Evolutionary conservation across 345 rosid species (phyloP).

Genomic region (Bruguiera parviflora): DNA sequence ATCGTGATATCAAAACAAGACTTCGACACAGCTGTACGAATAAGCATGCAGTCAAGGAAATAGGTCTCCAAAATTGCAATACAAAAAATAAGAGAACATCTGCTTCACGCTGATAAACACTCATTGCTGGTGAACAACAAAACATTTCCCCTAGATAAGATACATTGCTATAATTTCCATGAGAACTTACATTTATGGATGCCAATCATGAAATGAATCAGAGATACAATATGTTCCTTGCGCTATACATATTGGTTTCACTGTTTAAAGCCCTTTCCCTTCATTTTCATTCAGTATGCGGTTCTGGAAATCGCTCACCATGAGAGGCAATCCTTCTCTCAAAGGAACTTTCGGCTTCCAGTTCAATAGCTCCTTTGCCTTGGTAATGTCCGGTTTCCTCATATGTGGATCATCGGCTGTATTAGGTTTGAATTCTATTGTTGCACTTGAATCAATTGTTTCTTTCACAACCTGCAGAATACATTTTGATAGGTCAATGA

Average conservation of each 20-base stretch:
- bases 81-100: no score
- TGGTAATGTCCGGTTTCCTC: constrained; percentile 92
- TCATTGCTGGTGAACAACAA: no score
- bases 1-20: no score
- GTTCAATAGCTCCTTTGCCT: constrained; percentile 79
- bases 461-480: constrained; percentile 71
- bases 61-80: no score
- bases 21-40: no score
- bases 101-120: no score
- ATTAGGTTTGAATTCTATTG: constrained; percentile 78
- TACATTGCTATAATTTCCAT: neutral
- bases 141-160: neutral
- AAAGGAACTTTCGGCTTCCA: constrained; percentile 88
- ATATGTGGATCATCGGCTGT: constrained; percentile 95
- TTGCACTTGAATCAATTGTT: constrained; percentile 82
- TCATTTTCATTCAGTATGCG: constrained; percentile 3
- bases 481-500: neutral
- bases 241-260: constrained; percentile 3
- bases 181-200: neutral
- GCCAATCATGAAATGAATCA: neutral
- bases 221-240: neutral
- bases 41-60: no score
- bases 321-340: constrained; percentile 84
- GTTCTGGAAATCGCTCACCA: constrained; percentile 41
- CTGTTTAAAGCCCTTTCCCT: constrained; percentile 20